A percentile compares a stretch with the other conserved stretches of the same genome.
Evolutionary conservation across 2,329 filamentous ascomycete genomes (phyloP).

Genomic region (Claviceps paspali): DNA sequence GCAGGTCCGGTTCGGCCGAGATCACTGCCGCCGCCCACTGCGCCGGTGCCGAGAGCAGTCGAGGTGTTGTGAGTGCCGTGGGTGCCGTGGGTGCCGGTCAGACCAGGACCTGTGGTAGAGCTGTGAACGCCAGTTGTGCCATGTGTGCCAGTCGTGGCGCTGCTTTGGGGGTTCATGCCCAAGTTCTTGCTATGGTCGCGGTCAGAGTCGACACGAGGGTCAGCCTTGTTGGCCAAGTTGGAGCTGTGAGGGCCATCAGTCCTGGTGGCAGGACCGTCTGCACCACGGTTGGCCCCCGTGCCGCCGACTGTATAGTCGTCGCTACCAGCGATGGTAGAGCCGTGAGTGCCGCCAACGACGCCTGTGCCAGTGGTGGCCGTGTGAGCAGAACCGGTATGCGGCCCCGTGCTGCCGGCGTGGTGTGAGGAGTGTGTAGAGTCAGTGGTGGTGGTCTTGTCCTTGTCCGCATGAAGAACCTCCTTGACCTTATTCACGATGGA

Average conservation of each 20-base stretch:
- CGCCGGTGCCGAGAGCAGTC: conserved; percentile 7
- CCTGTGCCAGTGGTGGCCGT: conserved; percentile 8
- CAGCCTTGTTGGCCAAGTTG: conserved; percentile 33
- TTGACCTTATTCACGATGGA: conserved; percentile 44
- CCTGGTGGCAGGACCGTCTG: conserved; percentile 12
- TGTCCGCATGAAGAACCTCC: conserved; percentile 34
- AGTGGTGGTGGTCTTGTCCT: conserved; percentile 16
- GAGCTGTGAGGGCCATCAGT: conserved; percentile 32
- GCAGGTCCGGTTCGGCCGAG: conserved; percentile 14
- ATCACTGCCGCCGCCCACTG: conserved; percentile 8
- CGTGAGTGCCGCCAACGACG: conserved; percentile 11
- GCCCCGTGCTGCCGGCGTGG: conserved; percentile 29
- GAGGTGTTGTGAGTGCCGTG: conserved; percentile 7
- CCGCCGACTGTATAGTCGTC: conserved; percentile 25
- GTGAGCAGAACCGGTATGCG: conserved; percentile 34
- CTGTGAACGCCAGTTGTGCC: background rate
- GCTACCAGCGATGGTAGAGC: conserved; percentile 17
- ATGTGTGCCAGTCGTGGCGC: conserved; percentile 5
- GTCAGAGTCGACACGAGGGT: conserved; percentile 40
- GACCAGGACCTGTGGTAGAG: conserved; percentile 5
- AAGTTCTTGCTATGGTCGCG: conserved; percentile 24
- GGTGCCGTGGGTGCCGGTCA: conserved; percentile 8
- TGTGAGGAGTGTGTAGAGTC: conserved; percentile 3
- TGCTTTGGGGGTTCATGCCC: conserved; percentile 17
- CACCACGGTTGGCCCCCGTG: conserved; percentile 6